phyloP scores from a whole-genome alignment of 768 basidiomycete species.

The Naganishia vaughanmartiniae region DNA sequence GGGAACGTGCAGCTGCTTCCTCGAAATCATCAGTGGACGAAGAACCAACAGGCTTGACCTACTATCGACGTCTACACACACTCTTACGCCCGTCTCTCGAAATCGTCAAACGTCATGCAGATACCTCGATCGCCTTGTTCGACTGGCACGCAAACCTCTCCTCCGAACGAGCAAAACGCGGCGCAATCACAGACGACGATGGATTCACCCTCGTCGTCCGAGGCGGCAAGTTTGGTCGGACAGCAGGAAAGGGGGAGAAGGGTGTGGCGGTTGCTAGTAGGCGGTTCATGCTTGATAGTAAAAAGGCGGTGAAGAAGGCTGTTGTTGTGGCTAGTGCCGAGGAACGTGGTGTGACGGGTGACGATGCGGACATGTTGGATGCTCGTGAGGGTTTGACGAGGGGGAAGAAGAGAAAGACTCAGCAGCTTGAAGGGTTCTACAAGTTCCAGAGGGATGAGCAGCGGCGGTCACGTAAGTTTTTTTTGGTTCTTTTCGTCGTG shows the following conservation, averaged over 20 bases:
- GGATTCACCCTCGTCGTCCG: conserved; percentile 93
- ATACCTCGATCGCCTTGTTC: conserved; percentile 71
- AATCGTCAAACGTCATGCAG: conserved; percentile 71
- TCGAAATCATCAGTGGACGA: conserved; percentile 52
- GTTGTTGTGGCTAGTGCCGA: conserved; percentile 34
- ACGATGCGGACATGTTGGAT: conserved; percentile 31
- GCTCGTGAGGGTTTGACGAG: conserved; percentile 57
- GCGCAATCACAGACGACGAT: conserved; percentile 87
- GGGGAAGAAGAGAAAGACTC: conserved; percentile 63
- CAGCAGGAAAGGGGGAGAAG: conserved; percentile 78
- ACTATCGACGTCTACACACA: conserved; percentile 66
- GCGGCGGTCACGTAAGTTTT: conserved; percentile 69
- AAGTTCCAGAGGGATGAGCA: conserved; percentile 87
- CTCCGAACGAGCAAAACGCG: conserved; percentile 50
- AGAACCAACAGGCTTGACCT: conserved; percentile 67
- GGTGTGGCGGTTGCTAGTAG: conserved; percentile 69
- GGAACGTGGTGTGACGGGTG: conserved; percentile 41
- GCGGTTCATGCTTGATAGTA: conserved; percentile 54
- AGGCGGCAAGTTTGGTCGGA: conserved; percentile 83
- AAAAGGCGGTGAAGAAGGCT: conserved; percentile 30
- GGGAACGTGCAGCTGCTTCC: conserved; percentile 5
- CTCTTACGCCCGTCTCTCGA: conserved; percentile 73
- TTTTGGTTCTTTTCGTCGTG: not conserved
- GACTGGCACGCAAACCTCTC: conserved; percentile 61
- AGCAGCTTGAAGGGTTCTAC: conserved; percentile 64